Conservation (phyloP, 2,329 filamentous ascomycete species). For the Fusarium sp. region DNA sequence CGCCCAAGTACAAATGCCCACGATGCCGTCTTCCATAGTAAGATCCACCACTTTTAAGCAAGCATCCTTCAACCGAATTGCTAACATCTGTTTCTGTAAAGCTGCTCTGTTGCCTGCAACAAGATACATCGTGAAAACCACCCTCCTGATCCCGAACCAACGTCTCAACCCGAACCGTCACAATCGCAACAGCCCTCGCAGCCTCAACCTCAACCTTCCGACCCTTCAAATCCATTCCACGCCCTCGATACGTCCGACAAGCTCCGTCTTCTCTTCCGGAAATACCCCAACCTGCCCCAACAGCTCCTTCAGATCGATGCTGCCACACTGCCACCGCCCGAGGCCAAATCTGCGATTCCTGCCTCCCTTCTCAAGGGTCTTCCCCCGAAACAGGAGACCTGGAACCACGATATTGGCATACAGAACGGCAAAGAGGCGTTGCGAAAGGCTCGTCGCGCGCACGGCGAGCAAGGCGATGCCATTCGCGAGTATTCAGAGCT, state of each 20-base stretch:
- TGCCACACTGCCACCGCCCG: constrained; percentile 63
- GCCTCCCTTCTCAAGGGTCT: constrained; percentile 54
- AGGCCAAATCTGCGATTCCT: constrained; percentile 50
- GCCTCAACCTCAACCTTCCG: constrained; percentile 20
- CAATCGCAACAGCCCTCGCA: constrained; percentile 16
- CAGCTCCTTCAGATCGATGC: constrained; percentile 65
- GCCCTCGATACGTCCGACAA: constrained; percentile 66
- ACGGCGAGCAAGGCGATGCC: constrained; percentile 70
- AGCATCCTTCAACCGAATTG: neutral
- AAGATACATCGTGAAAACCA: constrained; percentile 67
- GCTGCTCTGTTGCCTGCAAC: constrained; percentile 73
- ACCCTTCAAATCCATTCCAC: constrained; percentile 63
- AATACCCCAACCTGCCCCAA: constrained; percentile 65
- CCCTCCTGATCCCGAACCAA: constrained; percentile 56
- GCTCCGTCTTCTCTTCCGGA: constrained; percentile 65
- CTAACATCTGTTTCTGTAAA: constrained; percentile 48
- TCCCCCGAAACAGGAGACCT: constrained; percentile 59
- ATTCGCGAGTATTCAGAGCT: constrained; percentile 73
- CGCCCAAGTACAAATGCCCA: constrained; percentile 75
- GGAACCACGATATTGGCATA: constrained; percentile 72
- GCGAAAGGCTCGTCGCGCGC: constrained; percentile 63
- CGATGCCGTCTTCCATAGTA: constrained; percentile 72
- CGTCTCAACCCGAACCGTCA: constrained; percentile 40
- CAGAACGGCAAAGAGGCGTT: constrained; percentile 69
- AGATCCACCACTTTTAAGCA: constrained; percentile 47